phyloP scores from a whole-genome alignment of 2,329 filamentous ascomycete species.

The Calonectria multiphialidica region DNA sequence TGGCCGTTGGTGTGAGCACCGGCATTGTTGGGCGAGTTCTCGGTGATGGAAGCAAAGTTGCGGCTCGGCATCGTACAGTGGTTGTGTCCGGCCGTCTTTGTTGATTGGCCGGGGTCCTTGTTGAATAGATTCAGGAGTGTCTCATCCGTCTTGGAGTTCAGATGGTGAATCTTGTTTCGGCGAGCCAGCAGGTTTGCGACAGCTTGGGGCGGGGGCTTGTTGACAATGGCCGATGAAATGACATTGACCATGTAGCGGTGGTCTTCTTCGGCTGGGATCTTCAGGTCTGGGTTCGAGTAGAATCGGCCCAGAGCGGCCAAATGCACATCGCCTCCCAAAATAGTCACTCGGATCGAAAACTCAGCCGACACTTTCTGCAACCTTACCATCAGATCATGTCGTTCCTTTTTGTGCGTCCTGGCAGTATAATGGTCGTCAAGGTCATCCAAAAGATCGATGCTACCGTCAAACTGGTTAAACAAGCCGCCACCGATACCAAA shows the following conservation, averaged over 20 bases:
- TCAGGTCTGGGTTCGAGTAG: conserved; percentile 87
- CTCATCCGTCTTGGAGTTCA: conserved; percentile 84
- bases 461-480: conserved; percentile 96
- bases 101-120: conserved; percentile 83
- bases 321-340: conserved; percentile 94
- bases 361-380: conserved; percentile 87
- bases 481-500: conserved; percentile 87
- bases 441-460: conserved; percentile 91
- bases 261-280: conserved; percentile 83
- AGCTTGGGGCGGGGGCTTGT: conserved; percentile 88
- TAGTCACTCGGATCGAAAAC: conserved; percentile 90
- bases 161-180: conserved; percentile 84
- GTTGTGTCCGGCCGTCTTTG: conserved; percentile 81
- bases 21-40: conserved; percentile 77
- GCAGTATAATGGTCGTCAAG: conserved; percentile 97
- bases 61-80: conserved; percentile 91
- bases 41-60: conserved; percentile 92
- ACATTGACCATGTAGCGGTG: conserved; percentile 96
- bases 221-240: conserved; percentile 94
- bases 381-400: conserved; percentile 80
- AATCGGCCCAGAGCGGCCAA: conserved; percentile 93
- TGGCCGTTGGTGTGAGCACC: conserved; percentile 40
- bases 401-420: conserved; percentile 90
- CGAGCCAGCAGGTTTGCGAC: conserved; percentile 92
- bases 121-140: conserved; percentile 94